phyloP scores from a whole-genome alignment of 1,284 basidiomycete genomes.

The Puccinia coronata region DNA sequence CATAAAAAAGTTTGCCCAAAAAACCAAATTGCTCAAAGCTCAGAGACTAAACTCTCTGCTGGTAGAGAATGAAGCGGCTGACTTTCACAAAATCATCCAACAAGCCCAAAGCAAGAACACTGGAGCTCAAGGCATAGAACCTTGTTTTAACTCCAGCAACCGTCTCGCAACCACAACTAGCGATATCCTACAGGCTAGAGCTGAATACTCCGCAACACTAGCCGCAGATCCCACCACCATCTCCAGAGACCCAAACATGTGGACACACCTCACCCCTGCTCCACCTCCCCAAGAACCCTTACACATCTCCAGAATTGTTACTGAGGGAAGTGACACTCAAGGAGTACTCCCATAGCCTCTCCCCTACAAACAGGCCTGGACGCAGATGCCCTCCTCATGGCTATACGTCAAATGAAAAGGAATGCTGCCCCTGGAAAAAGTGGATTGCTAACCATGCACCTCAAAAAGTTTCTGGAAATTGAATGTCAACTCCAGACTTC shows the following conservation, averaged over 20 bases:
- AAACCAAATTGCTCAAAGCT: not conserved
- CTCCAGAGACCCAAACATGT: not conserved
- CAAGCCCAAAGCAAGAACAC: not conserved
- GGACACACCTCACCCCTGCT: too few species aligned
- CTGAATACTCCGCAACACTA: constrained; percentile 2
- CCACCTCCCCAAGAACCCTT: too few species aligned
- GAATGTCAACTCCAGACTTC: constrained; percentile 2
- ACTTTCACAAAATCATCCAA: not conserved
- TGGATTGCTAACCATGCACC: not conserved
- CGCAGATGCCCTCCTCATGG: not conserved
- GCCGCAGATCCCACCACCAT: not conserved
- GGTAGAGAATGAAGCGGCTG: not conserved
- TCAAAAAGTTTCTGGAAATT: constrained; percentile 25
- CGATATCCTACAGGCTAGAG: not conserved
- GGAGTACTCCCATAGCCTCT: too few species aligned
- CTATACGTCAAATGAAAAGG: not conserved
- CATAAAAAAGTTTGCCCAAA: not conserved
- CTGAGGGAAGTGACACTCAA: too few species aligned
- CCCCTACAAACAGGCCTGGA: too few species aligned
- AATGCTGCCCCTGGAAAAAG: constrained; percentile 15
- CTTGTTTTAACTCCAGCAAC: not conserved
- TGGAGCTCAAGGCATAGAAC: not conserved
- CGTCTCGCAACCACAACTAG: not conserved
- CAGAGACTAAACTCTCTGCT: not conserved
- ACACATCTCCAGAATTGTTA: too few species aligned